Percentiles rank a stretch among this genome's conserved stretches.
These are phyloP conservation scores for Pseudogymnoascus sp. DNA, from an alignment of 2,329 filamentous ascomycete species.

Conservation along the genomic window DNA sequence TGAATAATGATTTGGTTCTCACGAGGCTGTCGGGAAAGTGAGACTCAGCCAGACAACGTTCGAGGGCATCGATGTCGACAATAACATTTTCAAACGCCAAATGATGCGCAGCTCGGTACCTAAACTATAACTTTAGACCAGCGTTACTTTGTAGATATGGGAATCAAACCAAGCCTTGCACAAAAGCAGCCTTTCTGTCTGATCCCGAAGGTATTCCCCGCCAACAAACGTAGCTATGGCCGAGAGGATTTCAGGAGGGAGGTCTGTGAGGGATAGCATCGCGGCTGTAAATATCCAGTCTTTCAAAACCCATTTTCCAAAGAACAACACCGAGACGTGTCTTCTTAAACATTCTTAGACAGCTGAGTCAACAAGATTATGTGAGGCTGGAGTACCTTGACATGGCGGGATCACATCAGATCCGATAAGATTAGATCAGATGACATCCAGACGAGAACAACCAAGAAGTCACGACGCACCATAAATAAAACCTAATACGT, in stretches of 20 bases:
- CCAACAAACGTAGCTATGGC: background rate
- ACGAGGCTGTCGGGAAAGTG: background rate
- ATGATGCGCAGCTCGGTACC: conserved; percentile 3
- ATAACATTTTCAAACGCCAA: background rate
- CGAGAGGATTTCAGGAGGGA: conserved; percentile 2
- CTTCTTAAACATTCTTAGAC: background rate
- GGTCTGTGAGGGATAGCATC: conserved; percentile 4
- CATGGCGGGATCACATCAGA: background rate
- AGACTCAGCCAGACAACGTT: background rate
- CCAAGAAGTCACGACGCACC: background rate
- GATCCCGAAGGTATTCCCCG: background rate
- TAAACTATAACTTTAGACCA: background rate
- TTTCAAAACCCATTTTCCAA: background rate
- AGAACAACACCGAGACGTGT: background rate
- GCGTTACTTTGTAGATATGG: background rate
- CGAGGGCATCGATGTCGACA: background rate
- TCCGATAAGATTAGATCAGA: background rate
- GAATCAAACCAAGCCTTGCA: conserved; percentile 10
- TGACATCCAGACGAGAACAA: background rate
- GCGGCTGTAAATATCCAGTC: background rate
- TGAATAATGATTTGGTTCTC: background rate
- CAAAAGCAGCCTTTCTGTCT: background rate
- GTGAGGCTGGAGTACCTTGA: background rate
- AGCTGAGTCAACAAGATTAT: background rate
- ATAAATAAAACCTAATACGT: background rate